Conservation (phyloP, 1,139 yeast species). For the Saccharomyces hybrid region DNA sequence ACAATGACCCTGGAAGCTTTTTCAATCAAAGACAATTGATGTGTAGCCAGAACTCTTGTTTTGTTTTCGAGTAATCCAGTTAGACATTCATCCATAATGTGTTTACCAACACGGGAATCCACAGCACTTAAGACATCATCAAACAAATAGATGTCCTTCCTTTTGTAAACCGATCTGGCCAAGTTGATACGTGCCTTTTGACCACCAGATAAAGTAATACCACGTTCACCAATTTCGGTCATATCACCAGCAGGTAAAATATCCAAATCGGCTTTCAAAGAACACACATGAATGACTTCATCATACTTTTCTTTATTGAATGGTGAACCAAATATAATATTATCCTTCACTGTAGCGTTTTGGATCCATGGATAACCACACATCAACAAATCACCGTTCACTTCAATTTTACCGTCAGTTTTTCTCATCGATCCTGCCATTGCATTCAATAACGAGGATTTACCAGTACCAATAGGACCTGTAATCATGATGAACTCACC, state of each 20-base stretch:
- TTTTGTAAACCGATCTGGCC: conserved; percentile 77
- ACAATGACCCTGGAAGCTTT: conserved; percentile 65
- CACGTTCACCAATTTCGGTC: conserved; percentile 90
- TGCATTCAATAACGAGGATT: conserved; percentile 42
- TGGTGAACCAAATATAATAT: conserved; percentile 62
- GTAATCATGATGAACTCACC: conserved; percentile 43
- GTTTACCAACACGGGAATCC: conserved; percentile 83
- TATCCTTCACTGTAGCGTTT: conserved; percentile 70
- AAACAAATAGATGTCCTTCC: conserved; percentile 56
- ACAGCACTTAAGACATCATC: conserved; percentile 91
- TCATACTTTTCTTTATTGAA: conserved; percentile 50
- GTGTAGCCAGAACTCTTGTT: conserved; percentile 79
- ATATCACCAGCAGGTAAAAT: conserved; percentile 72
- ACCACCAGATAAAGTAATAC: conserved; percentile 87
- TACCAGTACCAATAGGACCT: conserved; percentile 47
- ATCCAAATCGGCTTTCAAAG: conserved; percentile 60
- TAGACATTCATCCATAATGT: conserved; percentile 69
- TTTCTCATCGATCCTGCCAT: conserved; percentile 45
- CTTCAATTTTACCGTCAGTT: conserved; percentile 35
- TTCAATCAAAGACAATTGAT: conserved; percentile 64
- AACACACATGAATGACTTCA: conserved; percentile 54
- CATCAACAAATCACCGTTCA: conserved; percentile 35
- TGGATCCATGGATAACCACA: conserved; percentile 75
- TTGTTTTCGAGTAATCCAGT: conserved; percentile 47
- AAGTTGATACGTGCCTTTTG: conserved; percentile 72